Evolutionary conservation across 176 grass and related monocot genomes (phyloP).

Genomic region (Pontederia crassipes): DNA sequence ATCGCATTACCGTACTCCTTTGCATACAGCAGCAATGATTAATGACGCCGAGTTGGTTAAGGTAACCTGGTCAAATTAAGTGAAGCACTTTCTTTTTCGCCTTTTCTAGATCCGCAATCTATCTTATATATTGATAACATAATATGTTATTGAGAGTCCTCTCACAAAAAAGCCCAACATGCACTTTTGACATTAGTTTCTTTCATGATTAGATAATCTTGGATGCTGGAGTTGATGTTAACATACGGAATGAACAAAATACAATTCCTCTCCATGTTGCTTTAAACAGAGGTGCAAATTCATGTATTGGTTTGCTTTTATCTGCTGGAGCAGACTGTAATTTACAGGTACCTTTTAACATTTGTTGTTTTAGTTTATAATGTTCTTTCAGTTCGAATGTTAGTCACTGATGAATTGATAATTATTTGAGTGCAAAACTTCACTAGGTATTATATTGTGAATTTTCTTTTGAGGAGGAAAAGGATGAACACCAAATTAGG

Average conservation of each 20-base stretch:
- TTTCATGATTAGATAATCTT: slow-evolving; percentile 63
- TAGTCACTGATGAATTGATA: not conserved
- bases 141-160: too few relatives aligned
- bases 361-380: not conserved
- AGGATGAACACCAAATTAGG: too few relatives aligned
- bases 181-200: not conserved
- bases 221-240: slow-evolving; percentile 88
- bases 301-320: slow-evolving; percentile 94
- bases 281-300: slow-evolving; percentile 88
- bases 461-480: too few relatives aligned
- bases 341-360: slow-evolving; percentile 48
- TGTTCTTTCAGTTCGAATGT: not conserved
- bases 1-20: slow-evolving; percentile 66
- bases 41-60: slow-evolving; percentile 91
- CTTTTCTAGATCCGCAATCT: not conserved
- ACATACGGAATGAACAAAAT: slow-evolving; percentile 95
- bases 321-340: slow-evolving; percentile 92
- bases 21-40: slow-evolving; percentile 99
- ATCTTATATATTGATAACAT: not conserved
- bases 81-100: slow-evolving; percentile 2
- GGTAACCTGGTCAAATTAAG: slow-evolving; percentile 30
- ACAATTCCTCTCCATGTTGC: slow-evolving; percentile 96
- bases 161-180: too few relatives aligned
- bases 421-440: too few relatives aligned
- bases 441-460: too few relatives aligned